Evolutionary conservation across 2,329 filamentous ascomycete genomes (phyloP).

Genomic region (Fusarium incarnatum): DNA sequence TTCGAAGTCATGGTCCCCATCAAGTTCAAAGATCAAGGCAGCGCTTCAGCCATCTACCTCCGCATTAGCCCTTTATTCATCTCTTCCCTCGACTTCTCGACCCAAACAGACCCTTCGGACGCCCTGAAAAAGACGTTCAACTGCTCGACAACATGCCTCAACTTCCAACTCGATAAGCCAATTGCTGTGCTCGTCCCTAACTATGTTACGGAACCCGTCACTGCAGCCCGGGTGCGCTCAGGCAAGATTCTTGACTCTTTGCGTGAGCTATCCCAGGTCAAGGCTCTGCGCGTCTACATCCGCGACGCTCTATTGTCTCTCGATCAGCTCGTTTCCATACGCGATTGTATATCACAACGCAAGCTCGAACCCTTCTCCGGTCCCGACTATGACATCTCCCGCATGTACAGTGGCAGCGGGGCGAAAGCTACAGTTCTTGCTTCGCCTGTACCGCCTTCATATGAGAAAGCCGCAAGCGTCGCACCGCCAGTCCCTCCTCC

Average conservation of each 20-base stretch:
- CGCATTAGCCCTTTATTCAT: conserved; percentile 6
- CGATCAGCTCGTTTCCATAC: background rate
- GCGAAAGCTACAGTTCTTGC: background rate
- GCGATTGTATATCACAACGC: background rate
- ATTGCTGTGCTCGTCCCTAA: background rate
- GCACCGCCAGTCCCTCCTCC: background rate
- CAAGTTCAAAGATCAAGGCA: conserved; percentile 11
- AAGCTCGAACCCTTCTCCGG: background rate
- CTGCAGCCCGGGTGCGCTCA: conserved; percentile 2
- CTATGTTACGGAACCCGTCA: conserved; percentile 2
- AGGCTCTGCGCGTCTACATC: conserved; percentile 6
- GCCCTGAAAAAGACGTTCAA: background rate
- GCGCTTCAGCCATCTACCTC: conserved; percentile 11
- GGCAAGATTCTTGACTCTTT: conserved; percentile 11
- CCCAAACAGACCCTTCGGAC: background rate
- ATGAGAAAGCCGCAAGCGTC: background rate
- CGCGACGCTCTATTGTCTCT: conserved; percentile 2
- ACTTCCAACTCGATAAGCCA: background rate
- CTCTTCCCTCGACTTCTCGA: background rate
- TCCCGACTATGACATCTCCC: background rate
- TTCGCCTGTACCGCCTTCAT: background rate
- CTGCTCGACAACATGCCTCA: background rate
- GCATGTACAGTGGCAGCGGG: background rate
- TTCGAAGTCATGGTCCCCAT: conserved; percentile 22
- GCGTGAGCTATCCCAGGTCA: background rate